Evolutionary conservation across 148 eudicot species (phyloP), one percentile per base, ranked within the genome.

Genomic region (Cornus florida): DNA sequence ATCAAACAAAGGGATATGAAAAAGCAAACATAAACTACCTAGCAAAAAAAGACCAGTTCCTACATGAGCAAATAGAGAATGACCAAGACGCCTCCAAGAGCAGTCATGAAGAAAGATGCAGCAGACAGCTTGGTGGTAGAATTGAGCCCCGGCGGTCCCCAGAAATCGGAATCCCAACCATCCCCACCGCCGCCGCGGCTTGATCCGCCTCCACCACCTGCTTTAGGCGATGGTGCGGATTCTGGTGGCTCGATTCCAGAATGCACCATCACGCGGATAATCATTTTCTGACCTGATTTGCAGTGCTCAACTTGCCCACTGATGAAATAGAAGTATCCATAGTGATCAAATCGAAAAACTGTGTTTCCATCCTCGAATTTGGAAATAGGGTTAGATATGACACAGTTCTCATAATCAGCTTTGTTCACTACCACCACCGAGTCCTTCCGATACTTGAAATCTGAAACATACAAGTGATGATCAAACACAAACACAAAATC

Each of bases 271-370:
- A 94, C 97, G 14, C 87, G 81, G 53, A 92, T 72, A 23, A 91
- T 86, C 87, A 94, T 62, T 83, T 82, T 89, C 78, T 94, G 97
- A 28, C 97, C 94, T 2, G 83, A 77, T 43, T 78, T 74, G 79
- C 97, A 92, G 86, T 89, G 90, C 1, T 77, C 87, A 28, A 86
- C 82, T 66, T 81, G 79, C 56, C 96, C 98, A 67, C 94, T 92
- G 59, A 92, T 89, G 88, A 94, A 94, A 77, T 85, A 91, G 81
- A 86, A 88, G 82, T 84, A 91, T 14, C 94, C 98, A 3, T 83
- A 80, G 24, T 78, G 90, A 73, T 88, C 82, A 2, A 94, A 86
- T 84, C 80, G 39, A 46, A 88, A 88, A 23, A 84, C 83, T 0
- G 97, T 89, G 78, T 81, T 77, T n/a, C 93, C 98, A 53, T 88